Conservation (phyloP, 495 filamentous ascomycete species). For the Penicillium herquei region DNA sequence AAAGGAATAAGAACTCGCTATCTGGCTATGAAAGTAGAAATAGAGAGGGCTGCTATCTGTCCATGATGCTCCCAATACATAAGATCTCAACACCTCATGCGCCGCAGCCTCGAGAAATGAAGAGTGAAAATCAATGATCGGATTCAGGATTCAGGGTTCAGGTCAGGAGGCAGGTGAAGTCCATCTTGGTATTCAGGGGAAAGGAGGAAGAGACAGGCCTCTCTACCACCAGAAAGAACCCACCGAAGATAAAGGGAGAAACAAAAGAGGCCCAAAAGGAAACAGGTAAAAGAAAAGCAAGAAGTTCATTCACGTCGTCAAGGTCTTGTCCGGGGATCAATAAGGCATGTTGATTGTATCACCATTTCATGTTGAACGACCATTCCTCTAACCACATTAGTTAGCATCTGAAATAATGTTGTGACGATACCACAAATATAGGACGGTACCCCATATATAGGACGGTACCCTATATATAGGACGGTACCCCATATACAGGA, state of each 20-base stretch:
- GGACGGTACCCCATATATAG: too few species aligned
- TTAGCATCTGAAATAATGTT: neutral
- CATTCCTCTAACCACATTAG: slow-evolving; percentile 33
- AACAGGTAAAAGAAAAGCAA: neutral
- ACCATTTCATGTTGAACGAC: slow-evolving; percentile 47
- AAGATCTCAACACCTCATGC: slow-evolving; percentile 18
- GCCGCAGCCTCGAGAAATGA: slow-evolving; percentile 9
- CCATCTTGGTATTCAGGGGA: neutral
- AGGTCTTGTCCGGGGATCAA: slow-evolving; percentile 5
- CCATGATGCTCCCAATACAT: slow-evolving; percentile 7
- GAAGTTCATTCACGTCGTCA: slow-evolving; percentile 38
- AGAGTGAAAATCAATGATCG: slow-evolving; percentile 2
- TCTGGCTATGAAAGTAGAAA: slow-evolving; percentile 12
- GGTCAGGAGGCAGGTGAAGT: neutral
- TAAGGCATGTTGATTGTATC: neutral
- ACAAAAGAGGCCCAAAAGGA: neutral
- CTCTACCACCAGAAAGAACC: neutral
- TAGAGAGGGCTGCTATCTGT: slow-evolving; percentile 5
- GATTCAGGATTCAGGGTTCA: neutral
- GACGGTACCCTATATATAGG: too few species aligned
- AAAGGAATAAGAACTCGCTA: slow-evolving; percentile 7
- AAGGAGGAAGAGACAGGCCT: too few species aligned
- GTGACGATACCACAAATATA: too few species aligned
- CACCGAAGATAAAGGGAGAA: neutral
- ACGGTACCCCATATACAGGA: too few species aligned